Evolutionary conservation across 768 basidiomycete genomes (phyloP).

Genomic region (Clitopilus hobsonii): DNA sequence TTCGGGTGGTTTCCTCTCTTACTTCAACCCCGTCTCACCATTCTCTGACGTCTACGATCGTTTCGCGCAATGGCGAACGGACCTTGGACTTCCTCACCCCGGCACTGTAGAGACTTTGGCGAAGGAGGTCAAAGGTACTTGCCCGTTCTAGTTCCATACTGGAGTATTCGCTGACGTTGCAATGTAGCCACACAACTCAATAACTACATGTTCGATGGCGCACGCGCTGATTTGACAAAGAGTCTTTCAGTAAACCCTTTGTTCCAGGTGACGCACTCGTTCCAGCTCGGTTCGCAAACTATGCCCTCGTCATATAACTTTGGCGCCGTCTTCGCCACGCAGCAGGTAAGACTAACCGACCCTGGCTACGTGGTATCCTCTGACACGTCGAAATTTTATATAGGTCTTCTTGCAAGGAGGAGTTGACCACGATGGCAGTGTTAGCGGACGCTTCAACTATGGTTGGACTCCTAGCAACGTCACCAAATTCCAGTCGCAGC

Average conservation of each 20-base stretch:
- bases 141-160: constrained; percentile 1
- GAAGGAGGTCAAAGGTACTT: constrained; percentile 87
- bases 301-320: constrained; percentile 89
- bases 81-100: constrained; percentile 83
- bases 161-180: constrained; percentile 5
- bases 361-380: constrained; percentile 17
- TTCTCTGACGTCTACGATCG: constrained; percentile 64
- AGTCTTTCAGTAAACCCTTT: constrained; percentile 89
- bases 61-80: constrained; percentile 77
- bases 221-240: constrained; percentile 93
- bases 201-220: constrained; percentile 97
- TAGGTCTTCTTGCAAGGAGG: constrained; percentile 92
- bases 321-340: constrained; percentile 86
- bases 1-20: constrained; percentile 20
- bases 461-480: constrained; percentile 76
- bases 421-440: constrained; percentile 89
- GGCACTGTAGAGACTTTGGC: constrained; percentile 90
- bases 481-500: constrained; percentile 87
- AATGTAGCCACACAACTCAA: constrained; percentile 78
- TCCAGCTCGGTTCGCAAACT: constrained; percentile 85
- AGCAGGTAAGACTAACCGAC: constrained; percentile 44
- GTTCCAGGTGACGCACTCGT: constrained; percentile 98
- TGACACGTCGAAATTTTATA: constrained; percentile 11
- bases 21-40: constrained; percentile 48
- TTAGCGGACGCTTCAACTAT: constrained; percentile 85